Conservation (phyloP, 371 early-diverging fungal species). For the Massospora cicadina region DNA sequence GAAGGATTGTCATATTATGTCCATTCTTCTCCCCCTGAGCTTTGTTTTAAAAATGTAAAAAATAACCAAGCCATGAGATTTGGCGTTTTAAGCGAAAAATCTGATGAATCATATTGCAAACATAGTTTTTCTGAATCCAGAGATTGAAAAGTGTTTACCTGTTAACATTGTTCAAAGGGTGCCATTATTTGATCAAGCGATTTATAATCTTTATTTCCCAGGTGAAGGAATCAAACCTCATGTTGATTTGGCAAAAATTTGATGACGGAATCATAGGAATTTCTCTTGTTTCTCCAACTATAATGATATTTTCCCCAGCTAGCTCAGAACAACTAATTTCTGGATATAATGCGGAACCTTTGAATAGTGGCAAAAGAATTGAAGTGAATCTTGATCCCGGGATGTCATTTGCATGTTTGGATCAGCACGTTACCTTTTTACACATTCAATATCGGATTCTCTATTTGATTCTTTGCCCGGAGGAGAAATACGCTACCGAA, state of each 20-base stretch:
- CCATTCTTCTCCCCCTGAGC: not conserved
- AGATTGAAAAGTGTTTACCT: not conserved
- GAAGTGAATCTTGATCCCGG: conserved; percentile 11
- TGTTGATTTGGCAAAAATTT: conserved; percentile 12
- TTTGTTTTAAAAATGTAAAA: not conserved
- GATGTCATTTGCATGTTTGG: conserved; percentile 10
- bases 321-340: not conserved
- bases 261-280: conserved; percentile 13
- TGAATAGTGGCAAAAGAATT: not conserved
- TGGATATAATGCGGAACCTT: not conserved
- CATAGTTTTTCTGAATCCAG: not conserved
- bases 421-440: conserved; percentile 5
- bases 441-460: not conserved
- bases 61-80: not conserved
- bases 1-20: not conserved
- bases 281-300: conserved; percentile 8
- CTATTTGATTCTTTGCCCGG: not conserved
- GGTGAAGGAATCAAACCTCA: conserved; percentile 13
- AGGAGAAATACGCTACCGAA: not conserved
- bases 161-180: not conserved
- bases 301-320: conserved; percentile 10
- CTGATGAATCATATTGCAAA: not conserved
- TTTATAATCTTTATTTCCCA: conserved; percentile 11
- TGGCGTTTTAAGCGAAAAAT: not conserved
- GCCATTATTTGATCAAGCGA: conserved; percentile 7